Evolutionary conservation across 176 grass and related monocot species (phyloP), one percentile per base, ranked within the genome.

Genomic region (Avena eriantha): DNA sequence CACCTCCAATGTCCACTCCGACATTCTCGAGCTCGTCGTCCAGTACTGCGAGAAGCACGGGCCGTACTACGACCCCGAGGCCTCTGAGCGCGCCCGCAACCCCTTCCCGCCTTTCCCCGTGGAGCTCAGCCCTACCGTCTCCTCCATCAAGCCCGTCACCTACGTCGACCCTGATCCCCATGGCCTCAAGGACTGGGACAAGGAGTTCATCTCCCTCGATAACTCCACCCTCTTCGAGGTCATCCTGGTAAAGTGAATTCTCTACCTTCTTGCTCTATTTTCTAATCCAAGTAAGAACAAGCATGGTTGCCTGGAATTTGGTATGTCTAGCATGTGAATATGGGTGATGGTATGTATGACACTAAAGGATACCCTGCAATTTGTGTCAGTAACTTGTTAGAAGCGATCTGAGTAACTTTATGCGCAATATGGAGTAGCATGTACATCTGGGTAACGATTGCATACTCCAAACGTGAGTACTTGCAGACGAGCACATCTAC

Each of bases 41-140:
- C 69, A 89, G 74, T 97, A 94, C 84, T 94, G 92, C 70, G 91
- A 82, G 72, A 87, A 75, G 84, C 95, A 97, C 58, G 95, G 73
- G 16, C 80, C 90, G 50, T 12, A 84, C 84, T 65, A 86, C 88
- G 79, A 48, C 83, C 75, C 84, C 34, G 53, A 54, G 29, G 79
- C 81, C 39, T 57, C 56, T 15, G 81, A 45, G 57, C 39, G 67
- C 61, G 67, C 87, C 65, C 46, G 81, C 49, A 21, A 68, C 66
- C 78, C 59, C 55, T 81, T 86, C 88, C 36, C 86, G 43, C 45
- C 84, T n/a, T 78, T 80, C 87, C 78, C 90, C 68, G 82, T 87
- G 59, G 46, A 88, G 2, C 57, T 82, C 53, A 3, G 50, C 59
- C 46, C 84, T 1, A 3, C 57, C 19, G 5, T 33, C 5, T 57